Evolutionary conservation across 768 basidiomycete species (phyloP).

Genomic region (Pleurotus pulmonarius): DNA sequence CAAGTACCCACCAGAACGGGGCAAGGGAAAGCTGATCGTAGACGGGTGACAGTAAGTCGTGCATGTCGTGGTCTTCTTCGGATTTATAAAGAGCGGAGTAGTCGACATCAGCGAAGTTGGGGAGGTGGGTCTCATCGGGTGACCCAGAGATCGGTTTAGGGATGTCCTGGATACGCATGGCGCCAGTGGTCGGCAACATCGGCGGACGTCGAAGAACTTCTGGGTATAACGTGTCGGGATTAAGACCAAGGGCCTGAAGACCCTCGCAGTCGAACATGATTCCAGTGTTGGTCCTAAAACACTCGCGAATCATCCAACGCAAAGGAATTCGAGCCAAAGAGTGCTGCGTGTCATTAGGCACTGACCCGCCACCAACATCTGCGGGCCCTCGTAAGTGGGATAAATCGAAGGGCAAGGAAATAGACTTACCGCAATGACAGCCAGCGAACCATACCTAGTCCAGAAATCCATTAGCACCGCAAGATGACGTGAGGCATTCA

Average conservation of each 20-base stretch:
- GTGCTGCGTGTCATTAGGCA: constrained; percentile 33
- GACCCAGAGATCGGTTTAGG: constrained; percentile 5
- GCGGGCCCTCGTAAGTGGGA: too few species aligned
- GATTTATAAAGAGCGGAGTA: constrained; percentile 5
- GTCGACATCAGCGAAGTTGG: background rate
- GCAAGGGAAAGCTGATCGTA: constrained; percentile 47
- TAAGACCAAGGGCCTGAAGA: constrained; percentile 38
- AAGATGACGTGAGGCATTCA: too few species aligned
- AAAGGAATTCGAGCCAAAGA: constrained; percentile 50
- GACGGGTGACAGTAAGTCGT: constrained; percentile 41
- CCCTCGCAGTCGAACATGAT: constrained; percentile 52
- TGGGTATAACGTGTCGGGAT: constrained; percentile 34
- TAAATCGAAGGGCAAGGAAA: too few species aligned
- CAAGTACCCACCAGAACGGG: constrained; percentile 59
- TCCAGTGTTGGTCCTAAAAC: constrained; percentile 50
- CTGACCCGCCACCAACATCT: constrained; percentile 58
- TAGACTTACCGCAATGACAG: constrained; percentile 44
- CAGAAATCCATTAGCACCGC: too few species aligned
- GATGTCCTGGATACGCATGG: constrained; percentile 18
- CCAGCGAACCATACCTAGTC: constrained; percentile 72
- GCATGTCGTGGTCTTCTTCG: constrained; percentile 52
- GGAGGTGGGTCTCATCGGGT: too few species aligned
- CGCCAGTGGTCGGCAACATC: constrained; percentile 14
- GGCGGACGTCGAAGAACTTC: constrained; percentile 27
- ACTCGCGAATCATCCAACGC: constrained; percentile 71